Base-by-base conservation (phyloP, 495 filamentous ascomycete species). In the Podospora pseudopauciseta region DNA sequence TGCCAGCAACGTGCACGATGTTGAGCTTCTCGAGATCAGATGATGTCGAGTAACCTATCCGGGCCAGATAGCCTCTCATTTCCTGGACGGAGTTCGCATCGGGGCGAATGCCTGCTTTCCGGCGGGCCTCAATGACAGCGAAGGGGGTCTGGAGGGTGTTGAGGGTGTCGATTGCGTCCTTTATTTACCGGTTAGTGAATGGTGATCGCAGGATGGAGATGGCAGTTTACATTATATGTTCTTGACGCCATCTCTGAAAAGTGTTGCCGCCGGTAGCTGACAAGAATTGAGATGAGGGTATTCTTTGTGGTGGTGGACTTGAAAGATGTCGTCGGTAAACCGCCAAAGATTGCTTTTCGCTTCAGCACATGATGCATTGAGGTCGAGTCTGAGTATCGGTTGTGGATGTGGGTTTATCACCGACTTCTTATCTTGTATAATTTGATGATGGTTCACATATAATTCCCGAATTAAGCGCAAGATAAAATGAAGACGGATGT, bases 121-220 rank as follows among this genome's bases (percentile, higher is more conserved):
- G 84, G 62, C 94, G 86, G 63, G 88, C 86, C 67, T 96, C 87
- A 44, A 97, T 86, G 59, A 91, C 84, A 56, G 88, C 84, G 76
- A 89, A 93, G 67, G 96, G 96, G 19, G 91, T 91, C 74, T 98
- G 95, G 44, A 97, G 84, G 19, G 92, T 88, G 75, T 99, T 99
- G 76, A 99, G 88, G 28, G 92, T 86, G 65, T 89, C 82, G 67
- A 99, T 87, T 19, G 95, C 95, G 80, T 92, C 92, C 88, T 92
- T 62, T 67, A 56, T 20, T 59, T 15, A 60, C 34, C 28, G 13
- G 44, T 63, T 1, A 44, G 15, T 39, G 18, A 60, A 16, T 19
- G 7, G 15, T 26, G 5, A n/a, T 54, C 16, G 27, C 11, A 34
- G 18, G 18, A 23, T n/a, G 54, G 20, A 23, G 16, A n/a, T 3